These are phyloP conservation scores for Magnusiomyces sp. DNA, from an alignment of 1,139 yeast species.

Conservation along the genomic window DNA sequence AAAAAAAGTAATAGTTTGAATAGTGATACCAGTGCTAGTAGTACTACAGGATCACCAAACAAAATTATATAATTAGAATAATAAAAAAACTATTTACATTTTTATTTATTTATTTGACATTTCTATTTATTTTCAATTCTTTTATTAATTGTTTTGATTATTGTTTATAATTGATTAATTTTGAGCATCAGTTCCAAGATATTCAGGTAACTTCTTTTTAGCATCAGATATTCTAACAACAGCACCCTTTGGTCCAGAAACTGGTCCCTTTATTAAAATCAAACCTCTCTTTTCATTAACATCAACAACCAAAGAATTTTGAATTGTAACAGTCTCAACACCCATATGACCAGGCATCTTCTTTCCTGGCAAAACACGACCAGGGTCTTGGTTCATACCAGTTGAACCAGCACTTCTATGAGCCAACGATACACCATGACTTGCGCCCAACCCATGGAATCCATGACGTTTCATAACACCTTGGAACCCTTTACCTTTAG, in stretches of 20 bases:
- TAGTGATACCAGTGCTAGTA: too few species aligned
- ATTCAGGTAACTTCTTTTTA: constrained; percentile 33
- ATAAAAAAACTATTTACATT: too few species aligned
- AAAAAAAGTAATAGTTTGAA: too few species aligned
- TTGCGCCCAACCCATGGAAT: constrained; percentile 82
- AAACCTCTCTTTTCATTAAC: constrained; percentile 76
- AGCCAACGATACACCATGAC: constrained; percentile 92
- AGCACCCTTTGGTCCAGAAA: constrained; percentile 81
- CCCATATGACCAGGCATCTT: constrained; percentile 99
- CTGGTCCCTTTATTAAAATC: constrained; percentile 76
- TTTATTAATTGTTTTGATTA: too few species aligned
- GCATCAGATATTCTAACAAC: constrained; percentile 76
- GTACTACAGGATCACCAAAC: too few species aligned
- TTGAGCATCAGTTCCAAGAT: too few species aligned
- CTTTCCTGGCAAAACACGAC: constrained; percentile 92
- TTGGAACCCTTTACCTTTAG: constrained; percentile 95
- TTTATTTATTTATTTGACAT: too few species aligned
- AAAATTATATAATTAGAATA: too few species aligned
- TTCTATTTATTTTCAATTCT: too few species aligned
- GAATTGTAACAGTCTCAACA: constrained; percentile 59
- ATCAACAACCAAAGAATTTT: constrained; percentile 68
- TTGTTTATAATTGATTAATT: too few species aligned
- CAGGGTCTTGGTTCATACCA: constrained; percentile 93
- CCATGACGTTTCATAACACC: constrained; percentile 98
- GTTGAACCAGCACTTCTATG: constrained; percentile 97